Evolutionary conservation across 2,329 filamentous ascomycete genomes (phyloP).

Genomic region (Colletotrichum australisinense): DNA sequence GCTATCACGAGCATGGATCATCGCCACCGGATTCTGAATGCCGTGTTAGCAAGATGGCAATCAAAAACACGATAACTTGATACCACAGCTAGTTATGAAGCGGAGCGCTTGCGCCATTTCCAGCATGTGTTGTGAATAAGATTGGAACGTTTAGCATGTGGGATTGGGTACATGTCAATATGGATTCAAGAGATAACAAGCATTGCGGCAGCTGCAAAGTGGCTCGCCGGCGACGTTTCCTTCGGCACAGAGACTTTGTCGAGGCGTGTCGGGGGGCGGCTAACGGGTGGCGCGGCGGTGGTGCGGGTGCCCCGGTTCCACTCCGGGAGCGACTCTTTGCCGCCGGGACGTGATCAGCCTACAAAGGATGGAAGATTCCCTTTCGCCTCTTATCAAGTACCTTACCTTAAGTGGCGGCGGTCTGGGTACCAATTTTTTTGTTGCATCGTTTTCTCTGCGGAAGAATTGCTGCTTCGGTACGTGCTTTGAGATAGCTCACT

Average conservation of each 20-base stretch:
- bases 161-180: neutral
- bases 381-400: too few species aligned
- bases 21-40: too few species aligned
- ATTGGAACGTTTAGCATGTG: neutral
- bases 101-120: neutral
- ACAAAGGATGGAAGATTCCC: too few species aligned
- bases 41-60: neutral
- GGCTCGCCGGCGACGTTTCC: neutral
- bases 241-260: neutral
- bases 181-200: too few species aligned
- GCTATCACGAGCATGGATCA: too few species aligned
- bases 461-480: too few species aligned
- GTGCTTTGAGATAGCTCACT: too few species aligned
- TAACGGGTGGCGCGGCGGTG: neutral
- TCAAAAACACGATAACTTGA: neutral
- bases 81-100: neutral
- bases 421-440: too few species aligned
- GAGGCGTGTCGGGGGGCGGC: neutral
- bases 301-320: neutral
- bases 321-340: neutral
- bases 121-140: neutral
- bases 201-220: too few species aligned
- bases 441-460: too few species aligned
- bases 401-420: too few species aligned
- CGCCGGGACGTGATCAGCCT: neutral